phyloP scores from a whole-genome alignment of 495 filamentous ascomycete species.

The Penicillium lividum region DNA sequence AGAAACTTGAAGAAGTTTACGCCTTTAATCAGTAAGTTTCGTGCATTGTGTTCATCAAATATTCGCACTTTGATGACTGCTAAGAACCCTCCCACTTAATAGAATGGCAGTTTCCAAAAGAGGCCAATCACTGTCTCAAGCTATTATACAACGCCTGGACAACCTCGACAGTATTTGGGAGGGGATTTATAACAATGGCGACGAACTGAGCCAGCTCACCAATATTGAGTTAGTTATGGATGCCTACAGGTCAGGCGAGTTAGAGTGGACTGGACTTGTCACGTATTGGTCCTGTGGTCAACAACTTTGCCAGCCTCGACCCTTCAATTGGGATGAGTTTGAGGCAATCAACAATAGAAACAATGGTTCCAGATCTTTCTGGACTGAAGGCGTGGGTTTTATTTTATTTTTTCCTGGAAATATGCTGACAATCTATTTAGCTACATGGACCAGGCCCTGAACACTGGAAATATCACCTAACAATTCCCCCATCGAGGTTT shows the following conservation, averaged over 20 bases:
- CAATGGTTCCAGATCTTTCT: neutral
- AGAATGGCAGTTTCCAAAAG: neutral
- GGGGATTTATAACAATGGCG: neutral
- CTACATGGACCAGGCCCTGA: neutral
- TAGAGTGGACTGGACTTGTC: constrained; percentile 3
- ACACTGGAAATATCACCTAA: neutral
- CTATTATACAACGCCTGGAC: neutral
- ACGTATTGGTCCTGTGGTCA: constrained; percentile 6
- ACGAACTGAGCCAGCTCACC: neutral
- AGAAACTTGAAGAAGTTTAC: neutral
- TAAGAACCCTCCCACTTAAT: neutral
- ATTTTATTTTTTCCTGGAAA: neutral
- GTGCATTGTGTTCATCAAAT: no score
- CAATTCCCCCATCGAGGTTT: neutral
- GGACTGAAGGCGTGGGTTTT: constrained; percentile 3
- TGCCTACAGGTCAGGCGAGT: neutral
- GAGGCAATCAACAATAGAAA: neutral
- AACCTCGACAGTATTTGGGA: neutral
- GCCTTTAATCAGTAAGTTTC: neutral
- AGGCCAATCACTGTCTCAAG: neutral
- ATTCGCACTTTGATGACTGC: neutral
- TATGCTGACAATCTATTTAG: neutral
- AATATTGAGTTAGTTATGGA: constrained; percentile 1
- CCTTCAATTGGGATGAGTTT: constrained; percentile 8
- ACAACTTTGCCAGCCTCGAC: neutral